Base-by-base conservation (phyloP, 176 grass and related monocot species). In the Eragrostis nindensis region DNA sequence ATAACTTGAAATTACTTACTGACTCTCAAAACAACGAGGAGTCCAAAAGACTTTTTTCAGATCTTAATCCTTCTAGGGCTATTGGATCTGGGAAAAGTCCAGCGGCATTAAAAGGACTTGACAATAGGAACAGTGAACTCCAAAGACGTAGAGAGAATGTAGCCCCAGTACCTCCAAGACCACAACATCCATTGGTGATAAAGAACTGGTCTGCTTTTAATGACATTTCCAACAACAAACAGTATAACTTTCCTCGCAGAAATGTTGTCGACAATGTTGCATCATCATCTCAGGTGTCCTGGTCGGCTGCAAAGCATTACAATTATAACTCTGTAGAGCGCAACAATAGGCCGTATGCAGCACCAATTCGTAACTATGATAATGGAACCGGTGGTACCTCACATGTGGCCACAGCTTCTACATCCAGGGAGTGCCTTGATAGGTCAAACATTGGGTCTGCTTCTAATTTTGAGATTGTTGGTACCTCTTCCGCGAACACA, bases 121-220 rank as follows among this genome's bases (percentile, higher is more conserved):
- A 83, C 57, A 81, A 74, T 71, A 82, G 83, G 81, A 91, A 87
- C 61, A 87, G 62, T 36, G 91, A 77, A 55, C 87, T 82, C 59
- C 89, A 92, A 85, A 94, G 83, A 48, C 85, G 65, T 25, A 84
- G 87, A 86, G 89, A 97, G 80, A 97, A 90, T 79, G 60, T 90
- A 53, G 78, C 83, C 42, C 83, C 83, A 38, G 80, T 80, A 32
- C 85, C 80, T 68, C 86, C 62, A 90, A 97, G 92, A 86, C 59
- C 89, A 38, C 91, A 92, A 63, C 89, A 86, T 54, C 92, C 91
- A 66, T 84, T 97, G 66, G 87, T 94, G 61, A 84, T 91, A 88
- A 97, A 97, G 76, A 94, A 94, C 18, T 94, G 85, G 75, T 97
- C 87, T 74, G 89, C 94, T 74, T 94, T 84, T 80, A 97, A 97